Evolutionary conservation across 106 monocot species (phyloP), one percentile per base, ranked within the genome.

Genomic region (Triglochin maritima): DNA sequence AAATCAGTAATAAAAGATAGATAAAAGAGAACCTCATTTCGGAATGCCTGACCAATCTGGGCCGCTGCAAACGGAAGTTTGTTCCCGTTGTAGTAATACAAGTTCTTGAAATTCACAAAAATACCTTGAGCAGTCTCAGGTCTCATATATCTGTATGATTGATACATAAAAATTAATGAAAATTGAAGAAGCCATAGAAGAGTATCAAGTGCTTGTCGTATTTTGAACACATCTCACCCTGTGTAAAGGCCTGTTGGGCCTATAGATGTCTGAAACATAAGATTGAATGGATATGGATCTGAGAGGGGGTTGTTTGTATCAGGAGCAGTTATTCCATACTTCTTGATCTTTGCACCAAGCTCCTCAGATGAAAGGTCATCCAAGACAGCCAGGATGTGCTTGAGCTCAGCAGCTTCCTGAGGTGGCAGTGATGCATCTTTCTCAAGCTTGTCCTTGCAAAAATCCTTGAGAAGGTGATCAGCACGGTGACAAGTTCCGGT

Each of bases 101-200:
- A 74, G 60, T 91, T 84, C 71, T 86, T 98, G 63, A 98, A 98
- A 62, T 98, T 98, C 10, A 98, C 96, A 76, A 91, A 91, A 13
- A 98, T 98, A 15, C 96, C 96, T 47, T 98, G 91, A 50, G 96
- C 91, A 12, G 96, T 98, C 65, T 98, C 96, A 61, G 96, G 96
- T 64, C 96, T 80, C 91, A 98, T 88, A 60, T 88, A 98, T 77
- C 94, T 95, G 77, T 8, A 67, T 6, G 13, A 61, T 65, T 1
- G 29, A 47, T 47, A 51, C 4, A 48, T 14, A 46, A 64, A 46
- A 45, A 5, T n/a, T 46, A 16, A 17, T 0, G 49, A 5, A 60
- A 42, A 17, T 42, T 6, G 14, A 29, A 16, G 29, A 29, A 29
- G 29, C 29, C 29, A 29, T 0, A 29, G 29, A 29, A 29, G 29